These are phyloP conservation scores for Aspergillus viridinutans DNA, from an alignment of 2,329 filamentous ascomycete species.

Conservation along the genomic window DNA sequence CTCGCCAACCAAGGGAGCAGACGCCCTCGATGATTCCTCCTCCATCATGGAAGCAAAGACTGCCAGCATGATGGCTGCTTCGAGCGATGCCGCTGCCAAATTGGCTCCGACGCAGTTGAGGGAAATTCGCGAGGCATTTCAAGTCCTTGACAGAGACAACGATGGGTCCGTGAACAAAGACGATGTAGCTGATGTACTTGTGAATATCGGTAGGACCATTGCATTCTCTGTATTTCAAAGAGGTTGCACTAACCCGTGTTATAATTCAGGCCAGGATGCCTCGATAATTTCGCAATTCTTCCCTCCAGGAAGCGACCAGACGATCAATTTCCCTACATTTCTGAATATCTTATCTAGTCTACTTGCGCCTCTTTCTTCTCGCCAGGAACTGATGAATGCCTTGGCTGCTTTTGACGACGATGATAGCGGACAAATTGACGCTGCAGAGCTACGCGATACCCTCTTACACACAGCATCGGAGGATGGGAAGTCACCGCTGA, in stretches of 20 bases:
- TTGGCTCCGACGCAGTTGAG: slow-evolving; percentile 78
- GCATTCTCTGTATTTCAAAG: background rate
- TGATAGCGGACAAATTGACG: slow-evolving; percentile 87
- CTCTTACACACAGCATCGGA: slow-evolving; percentile 78
- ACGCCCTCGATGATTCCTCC: slow-evolving; percentile 23
- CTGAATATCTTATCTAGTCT: slow-evolving; percentile 75
- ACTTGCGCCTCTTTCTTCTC: slow-evolving; percentile 69
- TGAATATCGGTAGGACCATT: slow-evolving; percentile 63
- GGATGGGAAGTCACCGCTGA: slow-evolving; percentile 60
- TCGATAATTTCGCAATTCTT: slow-evolving; percentile 78
- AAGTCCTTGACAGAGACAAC: slow-evolving; percentile 85
- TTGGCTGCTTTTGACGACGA: slow-evolving; percentile 95
- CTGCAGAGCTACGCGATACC: slow-evolving; percentile 76
- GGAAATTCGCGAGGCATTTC: slow-evolving; percentile 86
- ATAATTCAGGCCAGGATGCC: slow-evolving; percentile 63
- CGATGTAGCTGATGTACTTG: slow-evolving; percentile 82
- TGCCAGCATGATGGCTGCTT: slow-evolving; percentile 17
- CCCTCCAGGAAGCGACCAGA: slow-evolving; percentile 64
- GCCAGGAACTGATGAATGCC: slow-evolving; percentile 77
- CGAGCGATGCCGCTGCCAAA: slow-evolving; percentile 38
- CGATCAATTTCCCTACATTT: slow-evolving; percentile 79
- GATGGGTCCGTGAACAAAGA: slow-evolving; percentile 77
- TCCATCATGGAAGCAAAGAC: slow-evolving; percentile 25
- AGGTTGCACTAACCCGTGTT: background rate
- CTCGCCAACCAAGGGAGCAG: slow-evolving; percentile 37